Evolutionary conservation across 2,329 filamentous ascomycete genomes (phyloP), one percentile per base, ranked within the genome.

Genomic region (Aureobasidium sp.): DNA sequence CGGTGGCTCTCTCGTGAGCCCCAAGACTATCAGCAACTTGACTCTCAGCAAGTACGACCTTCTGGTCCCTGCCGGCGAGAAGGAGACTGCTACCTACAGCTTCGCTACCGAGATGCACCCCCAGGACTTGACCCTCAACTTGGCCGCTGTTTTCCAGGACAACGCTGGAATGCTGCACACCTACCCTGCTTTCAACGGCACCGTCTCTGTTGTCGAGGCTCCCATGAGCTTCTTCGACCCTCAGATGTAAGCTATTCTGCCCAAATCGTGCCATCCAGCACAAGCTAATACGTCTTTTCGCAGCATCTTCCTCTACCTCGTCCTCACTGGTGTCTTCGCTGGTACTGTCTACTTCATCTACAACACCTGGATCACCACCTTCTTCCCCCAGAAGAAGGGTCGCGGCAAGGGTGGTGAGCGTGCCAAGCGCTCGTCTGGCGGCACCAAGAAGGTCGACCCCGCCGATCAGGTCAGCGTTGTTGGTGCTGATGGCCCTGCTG

Each of bases 261-360:
- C n/a, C 48, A 40, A n/a, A 6, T 40, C 8, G 24, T 33, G 14
- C 14, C 9, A 9, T 29, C 39, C 29, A 9, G 7, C 45, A 19
- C n/a, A 29, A 15, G 40, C 63, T 66, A 37, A 66, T 14, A 19
- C 22, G 24, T 12, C 45, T 48, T 48, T 48, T 33, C 22, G 5
- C 66, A 97, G 94, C 73, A 91, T 97, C 79, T 99, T 99, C 86
- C 86, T 99, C 66, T 97, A 97, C 81, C 82, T 96, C 73, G 87
- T 97, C 81, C 88, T 99, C 69, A 81, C 87, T 60, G 86, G 82
- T 65, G 84, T 82, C 66, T 95, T 96, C 74, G 85, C 78, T 67
- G 91, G 89, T 65, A 91, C 87, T 60, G 84, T 88, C 74, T 97
- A 93, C 85, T 96, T 96, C 77, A 91, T 97, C 79, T 99, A 99